Evolutionary conservation across 805 yeast species (phyloP).

Genomic region (Wickerhamomyces rabaulensis): DNA sequence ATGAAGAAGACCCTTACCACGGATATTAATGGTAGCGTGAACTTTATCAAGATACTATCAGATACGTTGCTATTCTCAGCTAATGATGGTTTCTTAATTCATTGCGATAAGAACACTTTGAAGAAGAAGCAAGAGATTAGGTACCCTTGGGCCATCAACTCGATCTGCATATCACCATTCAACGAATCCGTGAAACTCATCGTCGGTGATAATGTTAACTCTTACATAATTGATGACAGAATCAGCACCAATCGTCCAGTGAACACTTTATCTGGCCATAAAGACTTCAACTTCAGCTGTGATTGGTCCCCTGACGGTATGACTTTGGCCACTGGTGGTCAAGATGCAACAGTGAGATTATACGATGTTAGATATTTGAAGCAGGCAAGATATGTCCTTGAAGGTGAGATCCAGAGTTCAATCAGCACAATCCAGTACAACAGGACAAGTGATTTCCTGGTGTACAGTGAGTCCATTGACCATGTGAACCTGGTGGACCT

Average conservation of each 20-base stretch:
- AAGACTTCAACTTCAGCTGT: slow-evolving; percentile 53
- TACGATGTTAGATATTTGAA: slow-evolving; percentile 41
- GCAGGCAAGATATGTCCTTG: slow-evolving; percentile 28
- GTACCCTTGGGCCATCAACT: slow-evolving; percentile 47
- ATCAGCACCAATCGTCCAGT: slow-evolving; percentile 13
- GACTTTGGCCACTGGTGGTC: slow-evolving; percentile 50
- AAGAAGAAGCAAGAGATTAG: slow-evolving; percentile 10
- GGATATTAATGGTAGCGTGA: slow-evolving; percentile 46
- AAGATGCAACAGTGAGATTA: slow-evolving; percentile 51
- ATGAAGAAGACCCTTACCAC: slow-evolving; percentile 37
- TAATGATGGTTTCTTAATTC: slow-evolving; percentile 41
- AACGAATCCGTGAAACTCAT: slow-evolving; percentile 36
- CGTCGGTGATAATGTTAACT: slow-evolving; percentile 44
- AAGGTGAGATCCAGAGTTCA: slow-evolving; percentile 37
- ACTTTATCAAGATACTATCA: slow-evolving; percentile 37
- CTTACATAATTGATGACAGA: slow-evolving; percentile 42
- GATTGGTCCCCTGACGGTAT: slow-evolving; percentile 48
- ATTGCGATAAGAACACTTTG: slow-evolving; percentile 31
- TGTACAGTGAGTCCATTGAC: slow-evolving; percentile 57
- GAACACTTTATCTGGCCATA: slow-evolving; percentile 36
- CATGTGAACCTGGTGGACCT: slow-evolving; percentile 46
- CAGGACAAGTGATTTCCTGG: slow-evolving; percentile 37
- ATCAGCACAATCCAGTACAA: slow-evolving; percentile 50
- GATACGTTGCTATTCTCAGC: slow-evolving; percentile 39
- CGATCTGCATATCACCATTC: slow-evolving; percentile 37